Conservation (phyloP, 441 rosid species). For the Populus tomentosa region DNA sequence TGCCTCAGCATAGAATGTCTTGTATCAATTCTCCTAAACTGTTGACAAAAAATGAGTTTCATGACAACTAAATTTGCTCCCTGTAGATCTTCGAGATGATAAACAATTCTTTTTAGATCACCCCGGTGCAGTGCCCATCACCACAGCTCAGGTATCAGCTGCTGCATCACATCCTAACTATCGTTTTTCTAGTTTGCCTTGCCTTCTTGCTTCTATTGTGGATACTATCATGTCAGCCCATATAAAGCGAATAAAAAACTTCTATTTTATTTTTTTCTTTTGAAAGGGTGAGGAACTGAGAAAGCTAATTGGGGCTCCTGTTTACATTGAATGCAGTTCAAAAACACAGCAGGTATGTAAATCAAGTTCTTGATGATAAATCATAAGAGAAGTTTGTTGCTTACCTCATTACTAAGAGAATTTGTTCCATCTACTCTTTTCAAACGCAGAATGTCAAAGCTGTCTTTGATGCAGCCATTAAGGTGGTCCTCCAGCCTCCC, state of each 20-base stretch:
- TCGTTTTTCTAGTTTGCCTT: background rate
- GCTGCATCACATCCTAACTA: slow-evolving; percentile 8
- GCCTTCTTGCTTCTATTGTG: background rate
- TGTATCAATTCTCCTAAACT: background rate
- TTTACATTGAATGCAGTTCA: slow-evolving; percentile 89
- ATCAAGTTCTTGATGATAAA: background rate
- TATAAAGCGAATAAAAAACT: background rate
- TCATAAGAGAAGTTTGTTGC: background rate
- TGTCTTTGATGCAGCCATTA: slow-evolving; percentile 92
- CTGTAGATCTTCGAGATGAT: slow-evolving; percentile 87
- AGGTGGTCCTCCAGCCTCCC: slow-evolving; percentile 95
- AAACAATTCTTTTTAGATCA: slow-evolving; percentile 67
- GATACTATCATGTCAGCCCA: background rate
- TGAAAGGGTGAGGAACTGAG: slow-evolving; percentile 83
- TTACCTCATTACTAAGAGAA: background rate
- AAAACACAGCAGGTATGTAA: slow-evolving; percentile 80
- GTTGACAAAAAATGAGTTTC: slow-evolving; percentile 3
- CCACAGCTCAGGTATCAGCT: slow-evolving; percentile 64
- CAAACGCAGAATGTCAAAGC: slow-evolving; percentile 78
- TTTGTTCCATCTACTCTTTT: slow-evolving; percentile 10
- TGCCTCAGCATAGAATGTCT: background rate
- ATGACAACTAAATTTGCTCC: slow-evolving; percentile 14
- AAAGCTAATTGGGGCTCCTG: slow-evolving; percentile 71
- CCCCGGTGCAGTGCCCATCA: slow-evolving; percentile 84
- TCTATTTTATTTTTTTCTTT: background rate